Evolutionary conservation across 257 asterid genomes (phyloP), one percentile per base, ranked within the genome.

Genomic region (Ilex asprella): DNA sequence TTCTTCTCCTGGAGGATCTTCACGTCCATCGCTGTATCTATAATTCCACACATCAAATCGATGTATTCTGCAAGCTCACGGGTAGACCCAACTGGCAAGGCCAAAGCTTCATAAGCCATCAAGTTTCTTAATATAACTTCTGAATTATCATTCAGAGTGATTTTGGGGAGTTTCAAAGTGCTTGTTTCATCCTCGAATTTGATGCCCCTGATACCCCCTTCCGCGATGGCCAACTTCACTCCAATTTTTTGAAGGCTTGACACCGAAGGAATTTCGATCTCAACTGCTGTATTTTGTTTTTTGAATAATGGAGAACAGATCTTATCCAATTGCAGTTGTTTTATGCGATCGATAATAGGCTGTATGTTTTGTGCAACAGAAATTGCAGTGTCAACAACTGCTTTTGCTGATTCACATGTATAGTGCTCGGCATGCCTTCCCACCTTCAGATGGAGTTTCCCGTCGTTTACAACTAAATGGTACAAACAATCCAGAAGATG

Each of bases 401-500:
- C 27, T 21, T 21, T 1, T 21, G 27, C 27, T 21, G 0, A 0
- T 21, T 21, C 27, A 21, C n/a, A n/a, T n/a, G n/a, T n/a, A n/a
- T n/a, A 21, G 0, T 21, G 27, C 0, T 21, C 1, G 27, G 27
- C 27, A 21, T 21, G 27, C 27, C 27, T 21, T 21, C 27, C 27
- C 27, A 21, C 27, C 27, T 21, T 21, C 27, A 21, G 27, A 21
- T 21, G 27, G 27, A 21, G 0, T 0, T 21, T 21, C 53, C 55
- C 52, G 12, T 54, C 10, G 27, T 65, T 58, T 3, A 81, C 55
- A 12, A 81, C 67, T 52, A 75, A 58, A 49, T 55, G 64, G 44
- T 78, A 73, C 84, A 78, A 73, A 6, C 64, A 62, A 47, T 78
- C 78, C 1, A 78, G 66, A 73, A 81, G 65, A 64, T 78, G 84